A percentile compares a stretch with the other conserved stretches of the same genome.
Conservation (phyloP, 495 filamentous ascomycete genomes). For the Hyaloscypha hepaticicola region DNA sequence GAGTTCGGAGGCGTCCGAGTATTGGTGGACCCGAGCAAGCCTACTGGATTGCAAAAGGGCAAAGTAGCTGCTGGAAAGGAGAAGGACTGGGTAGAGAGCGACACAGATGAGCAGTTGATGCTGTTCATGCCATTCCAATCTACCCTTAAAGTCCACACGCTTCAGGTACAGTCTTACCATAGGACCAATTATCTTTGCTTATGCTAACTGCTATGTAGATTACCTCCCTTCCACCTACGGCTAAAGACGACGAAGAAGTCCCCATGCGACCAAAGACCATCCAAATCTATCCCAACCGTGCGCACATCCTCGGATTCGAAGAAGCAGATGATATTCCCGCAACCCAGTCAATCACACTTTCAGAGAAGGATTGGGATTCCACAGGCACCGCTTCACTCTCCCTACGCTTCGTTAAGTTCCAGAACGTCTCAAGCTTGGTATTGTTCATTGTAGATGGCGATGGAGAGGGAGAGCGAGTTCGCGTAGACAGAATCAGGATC, state of each 20-base stretch:
- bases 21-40: slow-evolving; percentile 71
- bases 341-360: slow-evolving; percentile 73
- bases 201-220: slow-evolving; percentile 50
- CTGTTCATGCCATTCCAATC: slow-evolving; percentile 89
- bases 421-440: slow-evolving; percentile 82
- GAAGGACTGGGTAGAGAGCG: slow-evolving; percentile 95
- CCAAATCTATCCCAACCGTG: slow-evolving; percentile 79
- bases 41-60: slow-evolving; percentile 59
- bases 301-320: slow-evolving; percentile 90
- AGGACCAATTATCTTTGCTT: not conserved
- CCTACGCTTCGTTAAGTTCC: slow-evolving; percentile 95
- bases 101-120: slow-evolving; percentile 98
- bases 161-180: slow-evolving; percentile 49
- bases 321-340: slow-evolving; percentile 83
- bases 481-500: slow-evolving; percentile 80
- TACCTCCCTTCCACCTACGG: slow-evolving; percentile 70
- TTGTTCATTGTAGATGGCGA: slow-evolving; percentile 90
- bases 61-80: slow-evolving; percentile 46
- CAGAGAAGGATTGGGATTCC: slow-evolving; percentile 80
- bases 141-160: slow-evolving; percentile 84
- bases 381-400: slow-evolving; percentile 82
- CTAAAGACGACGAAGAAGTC: slow-evolving; percentile 64
- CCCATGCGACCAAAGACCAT: slow-evolving; percentile 87
- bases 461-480: slow-evolving; percentile 78
- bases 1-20: slow-evolving; percentile 64